These are phyloP conservation scores for Diphasiastrum complanatum DNA, from an alignment of 83 land plant genomes.

Conservation along the genomic window DNA sequence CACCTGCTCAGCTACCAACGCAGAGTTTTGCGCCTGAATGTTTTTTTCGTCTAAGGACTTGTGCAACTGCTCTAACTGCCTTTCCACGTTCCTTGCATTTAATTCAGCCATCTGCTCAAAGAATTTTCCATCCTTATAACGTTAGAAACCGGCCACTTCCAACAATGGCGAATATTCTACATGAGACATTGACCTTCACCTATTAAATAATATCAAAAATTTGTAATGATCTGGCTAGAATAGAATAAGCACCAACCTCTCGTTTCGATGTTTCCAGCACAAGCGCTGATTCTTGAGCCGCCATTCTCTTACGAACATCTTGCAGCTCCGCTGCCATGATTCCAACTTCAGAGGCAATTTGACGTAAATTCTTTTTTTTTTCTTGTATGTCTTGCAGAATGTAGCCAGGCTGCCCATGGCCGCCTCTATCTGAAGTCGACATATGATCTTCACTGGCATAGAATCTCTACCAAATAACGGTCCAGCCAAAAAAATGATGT, in stretches of 20 bases:
- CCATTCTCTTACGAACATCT: constrained; percentile 43
- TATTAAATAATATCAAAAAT: neutral
- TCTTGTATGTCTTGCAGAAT: constrained; percentile 50
- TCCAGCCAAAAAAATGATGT: too few relatives aligned
- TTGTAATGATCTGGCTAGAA: neutral
- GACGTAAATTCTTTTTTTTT: constrained; percentile 52
- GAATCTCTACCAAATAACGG: too few relatives aligned
- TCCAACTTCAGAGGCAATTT: constrained; percentile 39
- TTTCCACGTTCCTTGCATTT: constrained; percentile 47
- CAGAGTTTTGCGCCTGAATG: constrained; percentile 30
- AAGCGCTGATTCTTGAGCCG: constrained; percentile 38
- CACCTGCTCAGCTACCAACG: constrained; percentile 44
- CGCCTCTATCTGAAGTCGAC: too few relatives aligned
- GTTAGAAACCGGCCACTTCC: neutral
- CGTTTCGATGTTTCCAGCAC: constrained; percentile 36
- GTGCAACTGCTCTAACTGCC: constrained; percentile 37
- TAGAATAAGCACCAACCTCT: constrained; percentile 35
- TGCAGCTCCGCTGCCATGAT: constrained; percentile 62
- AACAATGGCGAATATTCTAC: neutral
- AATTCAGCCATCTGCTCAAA: constrained; percentile 44
- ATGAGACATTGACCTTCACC: neutral
- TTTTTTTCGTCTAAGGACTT: constrained; percentile 41
- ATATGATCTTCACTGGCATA: too few relatives aligned
- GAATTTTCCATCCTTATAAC: neutral
- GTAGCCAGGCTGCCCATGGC: constrained; percentile 35